phyloP scores from a whole-genome alignment of 2,329 filamentous ascomycete species.

The Elsinoe fawcettii region DNA sequence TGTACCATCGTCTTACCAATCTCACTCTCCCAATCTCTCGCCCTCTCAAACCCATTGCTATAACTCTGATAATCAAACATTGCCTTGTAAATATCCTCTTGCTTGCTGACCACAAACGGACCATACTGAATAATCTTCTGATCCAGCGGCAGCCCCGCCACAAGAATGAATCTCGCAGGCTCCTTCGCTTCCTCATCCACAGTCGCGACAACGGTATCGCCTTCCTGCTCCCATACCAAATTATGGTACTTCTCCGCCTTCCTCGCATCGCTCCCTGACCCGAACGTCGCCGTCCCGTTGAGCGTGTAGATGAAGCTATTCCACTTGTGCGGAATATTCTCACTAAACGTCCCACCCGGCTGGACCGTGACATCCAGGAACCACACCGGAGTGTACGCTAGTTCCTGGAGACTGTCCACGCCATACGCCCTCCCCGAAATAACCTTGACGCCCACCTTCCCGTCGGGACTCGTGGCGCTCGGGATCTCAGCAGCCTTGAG shows the following conservation, averaged over 20 bases:
- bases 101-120: constrained; percentile 68
- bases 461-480: constrained; percentile 59
- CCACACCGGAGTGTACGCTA: constrained; percentile 98
- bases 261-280: constrained; percentile 43
- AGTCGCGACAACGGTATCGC: constrained; percentile 65
- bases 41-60: constrained; percentile 72
- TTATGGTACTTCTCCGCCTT: constrained; percentile 68
- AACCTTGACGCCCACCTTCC: constrained; percentile 73
- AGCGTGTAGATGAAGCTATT: constrained; percentile 85
- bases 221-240: constrained; percentile 74
- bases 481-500: constrained; percentile 74
- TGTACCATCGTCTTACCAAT: constrained; percentile 69
- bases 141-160: constrained; percentile 72
- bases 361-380: constrained; percentile 73
- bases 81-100: constrained; percentile 68
- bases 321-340: constrained; percentile 71
- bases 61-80: constrained; percentile 66
- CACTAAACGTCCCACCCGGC: constrained; percentile 69
- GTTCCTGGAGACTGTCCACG: constrained; percentile 76
- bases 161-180: constrained; percentile 55
- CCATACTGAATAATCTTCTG: constrained; percentile 78
- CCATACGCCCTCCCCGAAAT: constrained; percentile 81
- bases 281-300: constrained; percentile 62
- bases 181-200: constrained; percentile 60
- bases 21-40: constrained; percentile 71